Conservation (phyloP, 2,329 filamentous ascomycete species). For the Penicillium sp. region DNA sequence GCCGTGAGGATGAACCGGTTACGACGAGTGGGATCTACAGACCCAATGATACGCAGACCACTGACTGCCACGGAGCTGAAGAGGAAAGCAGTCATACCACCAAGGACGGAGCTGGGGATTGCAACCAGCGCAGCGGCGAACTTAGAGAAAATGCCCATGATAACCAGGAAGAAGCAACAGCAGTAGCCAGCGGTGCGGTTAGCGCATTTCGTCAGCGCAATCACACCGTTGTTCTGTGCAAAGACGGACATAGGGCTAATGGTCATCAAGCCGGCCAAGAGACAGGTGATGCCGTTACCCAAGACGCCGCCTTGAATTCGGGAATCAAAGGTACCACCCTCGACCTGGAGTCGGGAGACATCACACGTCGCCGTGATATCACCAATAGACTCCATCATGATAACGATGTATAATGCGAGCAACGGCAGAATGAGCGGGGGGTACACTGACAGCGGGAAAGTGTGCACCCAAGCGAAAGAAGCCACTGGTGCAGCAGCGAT, state of each 20-base stretch:
- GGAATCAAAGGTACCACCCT: constrained; percentile 63
- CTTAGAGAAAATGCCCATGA: constrained; percentile 70
- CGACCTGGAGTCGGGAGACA: constrained; percentile 62
- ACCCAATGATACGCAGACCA: constrained; percentile 64
- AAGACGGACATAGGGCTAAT: constrained; percentile 68
- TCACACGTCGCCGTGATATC: constrained; percentile 69
- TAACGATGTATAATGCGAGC: constrained; percentile 57
- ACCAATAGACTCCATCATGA: constrained; percentile 66
- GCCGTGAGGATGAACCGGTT: constrained; percentile 67
- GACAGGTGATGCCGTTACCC: constrained; percentile 64
- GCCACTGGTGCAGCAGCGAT: constrained; percentile 61
- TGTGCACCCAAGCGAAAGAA: constrained; percentile 70
- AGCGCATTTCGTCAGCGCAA: constrained; percentile 65
- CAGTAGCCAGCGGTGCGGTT: constrained; percentile 67
- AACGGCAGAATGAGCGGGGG: constrained; percentile 65
- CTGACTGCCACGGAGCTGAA: constrained; percentile 65
- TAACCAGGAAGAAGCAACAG: constrained; percentile 62
- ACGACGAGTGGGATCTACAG: constrained; percentile 61
- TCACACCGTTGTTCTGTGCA: constrained; percentile 69
- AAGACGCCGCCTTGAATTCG: constrained; percentile 67
- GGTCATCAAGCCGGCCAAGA: constrained; percentile 62
- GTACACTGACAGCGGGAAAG: constrained; percentile 64
- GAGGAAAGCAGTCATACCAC: constrained; percentile 60
- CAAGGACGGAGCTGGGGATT: constrained; percentile 55
- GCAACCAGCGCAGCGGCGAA: constrained; percentile 67